Percentiles rank a stretch among this genome's conserved stretches.
These are phyloP conservation scores for Talaromyces nanjingensis DNA, from an alignment of 495 filamentous ascomycete genomes.

Conservation along the genomic window DNA sequence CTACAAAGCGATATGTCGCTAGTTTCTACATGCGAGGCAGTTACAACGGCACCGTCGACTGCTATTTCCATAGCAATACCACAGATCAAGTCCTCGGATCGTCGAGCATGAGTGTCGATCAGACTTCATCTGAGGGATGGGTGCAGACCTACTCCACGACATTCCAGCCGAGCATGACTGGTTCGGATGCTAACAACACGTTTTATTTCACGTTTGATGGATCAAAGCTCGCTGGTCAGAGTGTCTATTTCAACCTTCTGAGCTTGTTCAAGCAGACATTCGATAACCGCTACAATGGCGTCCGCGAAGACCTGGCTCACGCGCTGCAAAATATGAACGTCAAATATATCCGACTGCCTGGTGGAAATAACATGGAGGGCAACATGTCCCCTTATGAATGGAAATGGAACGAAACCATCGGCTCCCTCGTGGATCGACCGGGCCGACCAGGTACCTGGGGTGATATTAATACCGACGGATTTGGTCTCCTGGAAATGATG, in stretches of 20 bases:
- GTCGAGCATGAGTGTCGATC: neutral
- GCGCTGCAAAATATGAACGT: neutral
- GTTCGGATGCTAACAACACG: too few species aligned
- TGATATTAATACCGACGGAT: neutral
- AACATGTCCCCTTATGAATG: neutral
- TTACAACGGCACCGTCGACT: too few species aligned
- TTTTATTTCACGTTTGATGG: too few species aligned
- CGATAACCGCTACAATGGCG: neutral
- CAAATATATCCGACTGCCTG: neutral
- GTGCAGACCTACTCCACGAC: neutral
- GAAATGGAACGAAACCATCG: neutral
- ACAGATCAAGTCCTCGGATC: conserved; percentile 10
- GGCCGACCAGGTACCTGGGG: neutral
- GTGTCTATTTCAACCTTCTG: too few species aligned
- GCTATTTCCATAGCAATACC: conserved; percentile 12
- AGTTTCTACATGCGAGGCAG: conserved; percentile 45
- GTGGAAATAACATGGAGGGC: neutral
- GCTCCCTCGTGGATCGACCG: neutral
- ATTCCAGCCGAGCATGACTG: too few species aligned
- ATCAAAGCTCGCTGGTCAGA: too few species aligned
- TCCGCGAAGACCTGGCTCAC: neutral
- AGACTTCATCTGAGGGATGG: conserved; percentile 9
- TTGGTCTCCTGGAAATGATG: neutral
- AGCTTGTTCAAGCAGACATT: too few species aligned
- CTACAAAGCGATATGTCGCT: conserved; percentile 42